A percentile compares a stretch with the other conserved stretches of the same genome.
phyloP scores from a whole-genome alignment of 192 early-diverging fungal species.

The Backusella luteola region DNA sequence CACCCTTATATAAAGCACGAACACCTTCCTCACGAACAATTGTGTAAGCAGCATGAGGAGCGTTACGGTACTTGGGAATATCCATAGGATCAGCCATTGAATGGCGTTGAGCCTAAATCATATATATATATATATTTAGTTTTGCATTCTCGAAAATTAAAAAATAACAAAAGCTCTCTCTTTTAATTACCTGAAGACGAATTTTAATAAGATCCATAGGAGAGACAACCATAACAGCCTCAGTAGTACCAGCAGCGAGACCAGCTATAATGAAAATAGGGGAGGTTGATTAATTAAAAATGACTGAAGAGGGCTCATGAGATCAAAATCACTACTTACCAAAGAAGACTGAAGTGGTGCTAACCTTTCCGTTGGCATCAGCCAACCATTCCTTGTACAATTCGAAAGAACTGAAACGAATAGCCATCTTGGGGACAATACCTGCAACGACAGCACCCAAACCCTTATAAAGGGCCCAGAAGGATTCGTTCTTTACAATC shows the following conservation, averaged over 20 bases:
- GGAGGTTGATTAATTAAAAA: neutral
- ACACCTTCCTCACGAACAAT: slow-evolving; percentile 92
- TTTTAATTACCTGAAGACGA: slow-evolving; percentile 67
- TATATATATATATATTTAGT: no score
- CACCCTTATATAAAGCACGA: slow-evolving; percentile 89
- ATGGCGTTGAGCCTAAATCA: slow-evolving; percentile 73
- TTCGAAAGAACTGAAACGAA: slow-evolving; percentile 96
- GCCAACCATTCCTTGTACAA: slow-evolving; percentile 84
- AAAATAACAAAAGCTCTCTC: no score
- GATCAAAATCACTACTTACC: slow-evolving; percentile 45
- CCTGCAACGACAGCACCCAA: slow-evolving; percentile 94
- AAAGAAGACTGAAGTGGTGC: slow-evolving; percentile 67
- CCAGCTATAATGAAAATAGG: slow-evolving; percentile 60
- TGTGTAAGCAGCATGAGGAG: slow-evolving; percentile 85
- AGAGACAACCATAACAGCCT: slow-evolving; percentile 92
- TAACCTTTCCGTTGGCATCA: slow-evolving; percentile 61
- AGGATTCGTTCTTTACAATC: slow-evolving; percentile 85
- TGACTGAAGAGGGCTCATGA: neutral
- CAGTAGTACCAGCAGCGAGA: slow-evolving; percentile 88
- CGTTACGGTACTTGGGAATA: slow-evolving; percentile 95
- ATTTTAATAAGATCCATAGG: slow-evolving; percentile 99
- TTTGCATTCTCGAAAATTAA: neutral
- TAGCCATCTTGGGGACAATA: slow-evolving; percentile 99
- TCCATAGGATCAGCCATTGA: slow-evolving; percentile 96
- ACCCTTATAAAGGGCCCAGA: slow-evolving; percentile 94